Evolutionary conservation across 129 eudicot species (phyloP).

Genomic region (Tagetes erecta): DNA sequence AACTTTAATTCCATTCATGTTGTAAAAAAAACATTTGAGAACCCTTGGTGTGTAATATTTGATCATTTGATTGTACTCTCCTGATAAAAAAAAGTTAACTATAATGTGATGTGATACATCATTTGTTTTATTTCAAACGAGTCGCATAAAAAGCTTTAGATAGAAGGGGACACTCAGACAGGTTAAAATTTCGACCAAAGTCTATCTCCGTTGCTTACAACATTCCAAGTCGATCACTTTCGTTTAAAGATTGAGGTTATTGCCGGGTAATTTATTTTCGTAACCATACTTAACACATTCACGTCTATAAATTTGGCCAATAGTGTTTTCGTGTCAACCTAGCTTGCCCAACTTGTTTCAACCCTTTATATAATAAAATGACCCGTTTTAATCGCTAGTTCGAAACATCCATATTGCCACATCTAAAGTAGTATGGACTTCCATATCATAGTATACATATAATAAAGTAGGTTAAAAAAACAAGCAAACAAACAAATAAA

Average conservation of each 20-base stretch:
- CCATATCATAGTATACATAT: conserved; percentile 10
- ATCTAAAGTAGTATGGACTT: conserved; percentile 10
- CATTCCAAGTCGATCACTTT: neutral
- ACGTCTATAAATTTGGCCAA: neutral
- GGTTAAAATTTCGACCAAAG: neutral
- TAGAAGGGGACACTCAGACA: neutral
- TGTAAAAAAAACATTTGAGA: no score
- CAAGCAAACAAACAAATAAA: no score
- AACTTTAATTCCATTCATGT: no score
- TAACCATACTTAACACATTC: neutral
- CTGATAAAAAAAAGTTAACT: no score
- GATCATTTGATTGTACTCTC: no score
- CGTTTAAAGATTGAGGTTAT: neutral
- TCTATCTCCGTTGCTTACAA: conserved; percentile 2
- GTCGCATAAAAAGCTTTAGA: neutral
- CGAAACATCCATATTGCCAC: neutral
- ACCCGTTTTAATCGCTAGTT: neutral
- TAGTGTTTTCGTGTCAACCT: neutral
- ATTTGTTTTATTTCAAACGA: neutral
- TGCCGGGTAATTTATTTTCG: neutral
- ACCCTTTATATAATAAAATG: neutral
- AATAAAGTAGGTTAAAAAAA: no score
- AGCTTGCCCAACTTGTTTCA: neutral
- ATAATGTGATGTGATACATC: neutral
- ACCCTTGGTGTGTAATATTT: no score